Base-by-base conservation (phyloP, 306 rosid genomes). In the Potentilla sterilis region DNA sequence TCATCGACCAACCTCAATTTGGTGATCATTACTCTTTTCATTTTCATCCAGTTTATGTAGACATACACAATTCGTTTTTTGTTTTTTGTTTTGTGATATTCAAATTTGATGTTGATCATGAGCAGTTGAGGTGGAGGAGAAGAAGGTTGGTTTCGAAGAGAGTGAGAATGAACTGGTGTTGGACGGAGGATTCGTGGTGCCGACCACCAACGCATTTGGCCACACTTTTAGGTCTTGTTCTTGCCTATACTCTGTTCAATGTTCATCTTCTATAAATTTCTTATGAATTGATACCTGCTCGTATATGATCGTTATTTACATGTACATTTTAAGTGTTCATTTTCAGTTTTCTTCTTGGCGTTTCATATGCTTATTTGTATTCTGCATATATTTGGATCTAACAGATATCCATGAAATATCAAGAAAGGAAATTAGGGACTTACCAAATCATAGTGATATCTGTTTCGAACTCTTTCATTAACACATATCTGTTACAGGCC, bases 131-230 rank as follows among this genome's bases (percentile, higher is more conserved):
- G 77, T 49, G 34, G 96, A 81, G 83, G 80, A 65, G 83, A 79
- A 66, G 73, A 85, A 70, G 79, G 78, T 49, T 40, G 40, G 43
- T 6, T 65, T 42, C 18, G 80, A 83, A 79, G 89, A 80, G 85
- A 77, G 73, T 37, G 90, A 81, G 34, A 78, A 84, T 75, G 88
- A 80, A 47, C 34, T 91, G 73, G 77, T 70, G 62, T 71, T 88
- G 76, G 93, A 83, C 5, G 93, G 88, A 78, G 92, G 80, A 57
- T 89, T 89, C 84, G 77, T 48, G 67, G 81, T 83, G 52, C 90
- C 97, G 73, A 61, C 77, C 4, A 61, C 83, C 66, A 91, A 89
- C 52, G 81, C 97, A 22, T 91, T 91, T 75, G 97, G 97, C 15
- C 90, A 79, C 69, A 82, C 82, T 8, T 91, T 89, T 74, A 91